Conservation (phyloP, 2,329 filamentous ascomycete species). For the Nothophoma quercina region DNA sequence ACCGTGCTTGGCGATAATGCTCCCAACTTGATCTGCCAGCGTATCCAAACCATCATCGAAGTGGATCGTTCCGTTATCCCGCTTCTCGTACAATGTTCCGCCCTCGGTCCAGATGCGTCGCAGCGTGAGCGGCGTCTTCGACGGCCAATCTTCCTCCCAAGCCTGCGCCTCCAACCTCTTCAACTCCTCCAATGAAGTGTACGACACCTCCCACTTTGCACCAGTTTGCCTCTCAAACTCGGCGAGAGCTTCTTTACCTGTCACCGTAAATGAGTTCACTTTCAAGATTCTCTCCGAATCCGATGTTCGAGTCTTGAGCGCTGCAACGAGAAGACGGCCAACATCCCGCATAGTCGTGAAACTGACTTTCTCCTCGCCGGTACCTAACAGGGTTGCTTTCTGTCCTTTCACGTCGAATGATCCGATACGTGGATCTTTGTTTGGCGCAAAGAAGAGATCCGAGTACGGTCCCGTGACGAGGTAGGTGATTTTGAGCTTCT, state of each 20-base stretch:
- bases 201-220: constrained; percentile 62
- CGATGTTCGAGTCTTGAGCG: constrained; percentile 62
- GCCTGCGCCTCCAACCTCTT: constrained; percentile 65
- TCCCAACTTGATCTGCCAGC: constrained; percentile 57
- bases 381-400: constrained; percentile 68
- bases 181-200: constrained; percentile 63
- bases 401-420: constrained; percentile 66
- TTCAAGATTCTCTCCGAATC: constrained; percentile 65
- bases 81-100: constrained; percentile 72
- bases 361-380: constrained; percentile 68
- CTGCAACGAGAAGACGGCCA: constrained; percentile 69
- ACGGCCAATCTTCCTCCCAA: constrained; percentile 62
- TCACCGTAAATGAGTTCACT: constrained; percentile 75
- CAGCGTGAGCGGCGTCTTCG: constrained; percentile 66
- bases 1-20: constrained; percentile 21
- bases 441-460: constrained; percentile 66
- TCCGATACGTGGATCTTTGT: constrained; percentile 55
- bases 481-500: constrained; percentile 68
- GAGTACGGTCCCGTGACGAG: constrained; percentile 75
- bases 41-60: constrained; percentile 58
- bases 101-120: constrained; percentile 77
- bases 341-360: constrained; percentile 77
- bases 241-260: constrained; percentile 67
- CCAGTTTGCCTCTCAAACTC: constrained; percentile 74
- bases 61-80: constrained; percentile 68